These are phyloP conservation scores for Fusarium chlamydosporum DNA, from an alignment of 2,329 filamentous ascomycete genomes.

Conservation along the genomic window DNA sequence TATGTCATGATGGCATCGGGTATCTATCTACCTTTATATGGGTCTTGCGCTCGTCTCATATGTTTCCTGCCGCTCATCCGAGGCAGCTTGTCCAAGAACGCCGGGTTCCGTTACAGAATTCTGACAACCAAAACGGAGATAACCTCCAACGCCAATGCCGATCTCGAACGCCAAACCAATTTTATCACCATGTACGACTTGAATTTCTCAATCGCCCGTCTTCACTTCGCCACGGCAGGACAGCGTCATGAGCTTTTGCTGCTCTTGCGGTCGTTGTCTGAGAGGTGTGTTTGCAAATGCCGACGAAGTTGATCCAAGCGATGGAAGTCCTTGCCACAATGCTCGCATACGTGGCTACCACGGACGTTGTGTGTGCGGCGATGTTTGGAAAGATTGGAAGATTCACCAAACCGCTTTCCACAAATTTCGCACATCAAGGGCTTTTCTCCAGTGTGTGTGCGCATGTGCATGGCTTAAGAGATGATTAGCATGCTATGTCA, in stretches of 20 bases:
- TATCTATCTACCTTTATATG: slow-evolving; percentile 41
- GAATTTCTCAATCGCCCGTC: not conserved
- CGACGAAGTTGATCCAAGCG: slow-evolving; percentile 72
- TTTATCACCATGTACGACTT: not conserved
- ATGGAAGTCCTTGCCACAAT: slow-evolving; percentile 71
- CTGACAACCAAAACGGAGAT: slow-evolving; percentile 13
- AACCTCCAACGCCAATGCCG: slow-evolving; percentile 32
- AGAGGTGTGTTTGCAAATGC: slow-evolving; percentile 60
- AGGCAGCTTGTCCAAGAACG: slow-evolving; percentile 29
- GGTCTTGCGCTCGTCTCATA: slow-evolving; percentile 23
- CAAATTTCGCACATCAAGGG: slow-evolving; percentile 72
- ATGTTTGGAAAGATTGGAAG: slow-evolving; percentile 76
- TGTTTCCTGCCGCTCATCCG: slow-evolving; percentile 20
- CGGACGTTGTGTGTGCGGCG: slow-evolving; percentile 71
- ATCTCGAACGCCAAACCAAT: slow-evolving; percentile 22
- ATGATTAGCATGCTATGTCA: slow-evolving; percentile 35
- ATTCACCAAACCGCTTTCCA: slow-evolving; percentile 72
- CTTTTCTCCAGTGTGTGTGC: slow-evolving; percentile 76
- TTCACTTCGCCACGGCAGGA: not conserved
- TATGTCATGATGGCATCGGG: slow-evolving; percentile 32
- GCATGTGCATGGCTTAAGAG: slow-evolving; percentile 72
- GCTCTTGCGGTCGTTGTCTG: slow-evolving; percentile 35
- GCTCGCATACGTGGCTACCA: slow-evolving; percentile 65
- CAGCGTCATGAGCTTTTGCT: slow-evolving; percentile 35
- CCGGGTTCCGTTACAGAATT: slow-evolving; percentile 16